phyloP scores from a whole-genome alignment of 2,329 filamentous ascomycete genomes.

The Aspergillus thermomutatus region DNA sequence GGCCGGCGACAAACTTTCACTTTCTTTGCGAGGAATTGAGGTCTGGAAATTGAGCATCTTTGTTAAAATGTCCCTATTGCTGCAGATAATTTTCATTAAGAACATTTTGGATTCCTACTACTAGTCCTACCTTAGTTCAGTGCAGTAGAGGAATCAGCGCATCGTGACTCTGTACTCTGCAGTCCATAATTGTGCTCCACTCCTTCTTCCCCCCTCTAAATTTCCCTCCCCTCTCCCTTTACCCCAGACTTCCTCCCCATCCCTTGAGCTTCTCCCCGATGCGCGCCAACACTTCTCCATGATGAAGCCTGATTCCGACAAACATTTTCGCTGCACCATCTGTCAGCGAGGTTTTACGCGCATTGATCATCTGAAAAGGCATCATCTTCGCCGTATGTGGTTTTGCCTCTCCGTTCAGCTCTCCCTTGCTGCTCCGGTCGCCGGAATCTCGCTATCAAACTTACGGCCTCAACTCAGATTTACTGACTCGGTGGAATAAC shows the following conservation, averaged over 20 bases:
- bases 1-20: too few species aligned
- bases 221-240: conserved; percentile 19
- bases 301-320: conserved; percentile 36
- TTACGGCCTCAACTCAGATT: not conserved
- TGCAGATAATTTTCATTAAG: too few species aligned
- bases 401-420: not conserved
- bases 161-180: not conserved
- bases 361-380: conserved; percentile 48
- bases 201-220: not conserved
- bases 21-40: too few species aligned
- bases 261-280: conserved; percentile 23
- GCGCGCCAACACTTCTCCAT: conserved; percentile 7
- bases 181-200: not conserved
- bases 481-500: conserved; percentile 12
- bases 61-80: too few species aligned
- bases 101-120: too few species aligned
- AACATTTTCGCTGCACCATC: conserved; percentile 43
- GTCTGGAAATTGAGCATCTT: too few species aligned
- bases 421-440: not conserved
- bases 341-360: conserved; percentile 47
- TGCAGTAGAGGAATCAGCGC: too few species aligned
- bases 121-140: too few species aligned
- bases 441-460: not conserved
- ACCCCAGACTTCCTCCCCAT: conserved; percentile 6
- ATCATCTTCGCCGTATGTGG: conserved; percentile 44